Conservation (phyloP, 495 filamentous ascomycete genomes). For the Darksidea phi region DNA sequence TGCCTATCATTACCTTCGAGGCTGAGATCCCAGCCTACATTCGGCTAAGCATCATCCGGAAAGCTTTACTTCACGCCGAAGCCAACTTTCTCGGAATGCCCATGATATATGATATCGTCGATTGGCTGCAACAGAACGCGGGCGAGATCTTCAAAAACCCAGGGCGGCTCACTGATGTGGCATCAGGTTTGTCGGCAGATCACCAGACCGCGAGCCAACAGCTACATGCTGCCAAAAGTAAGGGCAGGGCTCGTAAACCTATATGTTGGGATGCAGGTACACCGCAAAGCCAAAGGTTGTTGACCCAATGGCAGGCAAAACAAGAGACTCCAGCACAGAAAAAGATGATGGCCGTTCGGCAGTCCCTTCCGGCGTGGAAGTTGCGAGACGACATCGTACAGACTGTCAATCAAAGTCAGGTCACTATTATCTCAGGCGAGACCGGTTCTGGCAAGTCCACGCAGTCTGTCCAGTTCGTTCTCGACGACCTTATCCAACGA, state of each 20-base stretch:
- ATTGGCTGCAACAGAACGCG: slow-evolving; percentile 84
- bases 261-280: slow-evolving; percentile 46
- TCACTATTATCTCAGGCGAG: slow-evolving; percentile 94
- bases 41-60: slow-evolving; percentile 81
- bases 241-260: slow-evolving; percentile 29
- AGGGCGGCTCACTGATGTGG: slow-evolving; percentile 77
- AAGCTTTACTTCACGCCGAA: slow-evolving; percentile 65
- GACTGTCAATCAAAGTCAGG: slow-evolving; percentile 71
- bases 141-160: slow-evolving; percentile 74
- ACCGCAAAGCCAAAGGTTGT: slow-evolving; percentile 46
- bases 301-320: slow-evolving; percentile 55
- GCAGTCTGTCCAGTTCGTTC: slow-evolving; percentile 91
- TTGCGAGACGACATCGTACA: slow-evolving; percentile 71
- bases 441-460: slow-evolving; percentile 97
- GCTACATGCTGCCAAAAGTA: slow-evolving; percentile 30
- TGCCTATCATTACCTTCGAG: slow-evolving; percentile 73
- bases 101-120: slow-evolving; percentile 84
- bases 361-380: slow-evolving; percentile 83
- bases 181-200: slow-evolving; percentile 58
- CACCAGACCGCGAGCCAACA: slow-evolving; percentile 4
- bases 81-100: slow-evolving; percentile 71
- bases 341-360: slow-evolving; percentile 66
- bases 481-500: slow-evolving; percentile 83
- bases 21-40: slow-evolving; percentile 83
- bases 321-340: slow-evolving; percentile 60